These are phyloP conservation scores for Lunularia cruciata DNA, from an alignment of 225 moss, liverwort and hornwort genomes.

Conservation along the genomic window DNA sequence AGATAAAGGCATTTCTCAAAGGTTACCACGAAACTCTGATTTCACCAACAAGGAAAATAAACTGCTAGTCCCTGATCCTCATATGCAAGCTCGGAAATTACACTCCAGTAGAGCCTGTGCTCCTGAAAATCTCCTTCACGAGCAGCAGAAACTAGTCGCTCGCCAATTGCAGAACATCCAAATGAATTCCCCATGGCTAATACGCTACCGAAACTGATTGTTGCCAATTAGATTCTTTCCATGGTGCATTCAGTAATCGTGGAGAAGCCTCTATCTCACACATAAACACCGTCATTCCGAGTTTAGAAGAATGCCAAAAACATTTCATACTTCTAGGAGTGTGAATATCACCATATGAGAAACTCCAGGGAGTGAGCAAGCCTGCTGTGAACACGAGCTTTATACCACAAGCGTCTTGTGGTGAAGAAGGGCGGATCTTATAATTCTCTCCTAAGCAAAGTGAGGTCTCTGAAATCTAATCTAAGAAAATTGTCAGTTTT, in stretches of 20 bases:
- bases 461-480: slow-evolving; percentile 2
- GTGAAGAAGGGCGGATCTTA: background rate
- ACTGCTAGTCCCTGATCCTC: too few species aligned
- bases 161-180: slow-evolving; percentile 95
- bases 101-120: slow-evolving; percentile 91
- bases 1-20: too few species aligned
- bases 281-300: slow-evolving; percentile 11
- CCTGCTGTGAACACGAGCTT: background rate
- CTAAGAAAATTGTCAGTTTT: background rate
- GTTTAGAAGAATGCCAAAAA: background rate
- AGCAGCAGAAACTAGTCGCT: slow-evolving; percentile 92
- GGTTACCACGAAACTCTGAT: too few species aligned
- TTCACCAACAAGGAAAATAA: too few species aligned
- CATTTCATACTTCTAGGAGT: background rate
- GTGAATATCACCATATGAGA: background rate
- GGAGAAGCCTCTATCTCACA: slow-evolving; percentile 8
- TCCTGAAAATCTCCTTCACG: slow-evolving; percentile 88
- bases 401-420: background rate
- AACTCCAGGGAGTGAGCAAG: background rate
- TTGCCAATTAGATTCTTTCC: slow-evolving; percentile 13
- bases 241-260: background rate
- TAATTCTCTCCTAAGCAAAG: background rate
- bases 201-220: slow-evolving; percentile 3
- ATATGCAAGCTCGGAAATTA: slow-evolving; percentile 88
- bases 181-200: slow-evolving; percentile 86